Conservation (phyloP, 306 rosid species). For the Canavalia ensiformis region DNA sequence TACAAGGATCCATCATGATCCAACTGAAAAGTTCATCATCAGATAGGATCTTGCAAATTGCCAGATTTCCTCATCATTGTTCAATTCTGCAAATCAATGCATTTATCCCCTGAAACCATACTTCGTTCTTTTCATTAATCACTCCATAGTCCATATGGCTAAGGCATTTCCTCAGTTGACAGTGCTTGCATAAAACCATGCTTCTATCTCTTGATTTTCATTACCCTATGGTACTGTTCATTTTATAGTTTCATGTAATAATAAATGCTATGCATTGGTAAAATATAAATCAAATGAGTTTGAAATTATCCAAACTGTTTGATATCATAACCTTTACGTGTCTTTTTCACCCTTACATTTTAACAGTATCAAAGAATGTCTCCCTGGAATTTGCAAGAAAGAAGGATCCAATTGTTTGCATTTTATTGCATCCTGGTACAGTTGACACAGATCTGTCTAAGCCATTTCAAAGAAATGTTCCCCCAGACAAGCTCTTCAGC, state of each 20-base stretch:
- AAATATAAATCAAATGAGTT: conserved; percentile 36
- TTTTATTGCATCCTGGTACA: conserved; percentile 93
- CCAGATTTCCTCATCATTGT: background rate
- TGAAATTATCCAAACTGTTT: conserved; percentile 30
- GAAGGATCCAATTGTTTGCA: conserved; percentile 83
- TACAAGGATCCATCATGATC: conserved; percentile 13
- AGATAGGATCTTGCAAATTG: background rate
- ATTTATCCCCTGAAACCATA: conserved; percentile 1
- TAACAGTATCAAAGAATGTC: conserved; percentile 77
- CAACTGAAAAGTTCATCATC: conserved; percentile 37
- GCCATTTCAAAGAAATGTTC: conserved; percentile 92
- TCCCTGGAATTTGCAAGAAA: conserved; percentile 81
- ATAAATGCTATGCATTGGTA: conserved; percentile 4
- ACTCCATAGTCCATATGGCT: background rate
- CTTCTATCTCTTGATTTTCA: background rate
- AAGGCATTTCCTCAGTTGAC: conserved; percentile 1
- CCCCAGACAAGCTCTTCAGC: conserved; percentile 81
- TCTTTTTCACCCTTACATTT: background rate
- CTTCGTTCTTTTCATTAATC: background rate
- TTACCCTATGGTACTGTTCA: background rate
- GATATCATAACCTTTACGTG: conserved; percentile 18
- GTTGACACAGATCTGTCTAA: conserved; percentile 96
- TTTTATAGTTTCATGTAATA: background rate
- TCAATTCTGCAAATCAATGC: background rate
- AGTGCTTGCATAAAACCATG: conserved; percentile 27